Percentiles rank a stretch among this genome's conserved stretches.
Conservation (phyloP, 495 filamentous ascomycete genomes). For the Penicillium cataractarum region DNA sequence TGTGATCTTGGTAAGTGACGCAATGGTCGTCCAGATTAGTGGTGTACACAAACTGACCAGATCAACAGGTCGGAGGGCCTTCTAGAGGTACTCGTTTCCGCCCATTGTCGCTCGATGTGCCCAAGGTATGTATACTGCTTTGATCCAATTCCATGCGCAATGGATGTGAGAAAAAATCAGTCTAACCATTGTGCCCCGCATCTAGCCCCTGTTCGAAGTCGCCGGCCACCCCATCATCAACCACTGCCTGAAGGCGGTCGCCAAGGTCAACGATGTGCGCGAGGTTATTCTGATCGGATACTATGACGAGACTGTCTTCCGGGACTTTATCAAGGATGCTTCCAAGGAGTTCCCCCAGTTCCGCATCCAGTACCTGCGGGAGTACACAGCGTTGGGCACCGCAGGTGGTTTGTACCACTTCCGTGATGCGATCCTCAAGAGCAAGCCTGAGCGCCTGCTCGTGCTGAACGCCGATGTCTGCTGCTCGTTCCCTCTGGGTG, state of each 20-base stretch:
- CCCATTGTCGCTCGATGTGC: constrained; percentile 93
- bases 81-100: constrained; percentile 95
- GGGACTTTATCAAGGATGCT: constrained; percentile 94
- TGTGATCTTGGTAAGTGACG: constrained; percentile 63
- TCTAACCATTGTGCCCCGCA: constrained; percentile 24
- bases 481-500: constrained; percentile 95
- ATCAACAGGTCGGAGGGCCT: constrained; percentile 81
- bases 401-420: constrained; percentile 99
- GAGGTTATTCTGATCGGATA: constrained; percentile 98
- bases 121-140: constrained; percentile 69
- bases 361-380: constrained; percentile 91
- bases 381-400: constrained; percentile 96
- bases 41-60: constrained; percentile 24
- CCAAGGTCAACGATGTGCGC: constrained; percentile 88
- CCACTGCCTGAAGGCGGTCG: constrained; percentile 91
- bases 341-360: constrained; percentile 84
- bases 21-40: constrained; percentile 10
- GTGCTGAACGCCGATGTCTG: constrained; percentile 99
- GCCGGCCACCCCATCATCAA: constrained; percentile 97
- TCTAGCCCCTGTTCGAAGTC: constrained; percentile 95
- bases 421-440: constrained; percentile 98
- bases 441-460: constrained; percentile 90
- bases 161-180: not conserved
- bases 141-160: constrained; percentile 7
- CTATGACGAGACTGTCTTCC: constrained; percentile 96